These are phyloP conservation scores for Yamadazyma kanchanaburiensis DNA, from an alignment of 1,139 yeast species.

Conservation along the genomic window DNA sequence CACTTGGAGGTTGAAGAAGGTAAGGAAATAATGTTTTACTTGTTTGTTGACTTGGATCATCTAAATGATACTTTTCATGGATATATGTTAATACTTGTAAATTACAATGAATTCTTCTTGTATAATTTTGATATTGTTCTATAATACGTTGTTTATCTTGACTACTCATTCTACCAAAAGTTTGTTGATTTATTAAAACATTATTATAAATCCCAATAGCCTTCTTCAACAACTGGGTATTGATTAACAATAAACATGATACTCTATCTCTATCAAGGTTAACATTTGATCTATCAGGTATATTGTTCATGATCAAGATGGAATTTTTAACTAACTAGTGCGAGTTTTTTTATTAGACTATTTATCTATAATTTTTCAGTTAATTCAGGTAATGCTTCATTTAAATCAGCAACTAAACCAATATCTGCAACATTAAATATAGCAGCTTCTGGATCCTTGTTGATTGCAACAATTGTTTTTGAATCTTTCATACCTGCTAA, in stretches of 20 bases:
- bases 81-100: conserved; percentile 50
- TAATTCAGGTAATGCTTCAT: conserved; percentile 82
- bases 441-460: conserved; percentile 92
- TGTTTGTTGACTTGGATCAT: conserved; percentile 21
- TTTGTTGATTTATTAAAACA: conserved; percentile 32
- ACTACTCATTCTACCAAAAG: conserved; percentile 33
- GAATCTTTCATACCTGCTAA: conserved; percentile 98
- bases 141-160: conserved; percentile 35
- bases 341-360: background rate
- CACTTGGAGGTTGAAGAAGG: conserved; percentile 52
- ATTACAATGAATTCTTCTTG: conserved; percentile 53
- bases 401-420: conserved; percentile 87
- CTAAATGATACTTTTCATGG: conserved; percentile 48
- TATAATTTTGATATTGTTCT: conserved; percentile 49
- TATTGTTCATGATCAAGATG: too few relatives aligned
- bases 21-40: conserved; percentile 47
- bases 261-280: conserved; percentile 43
- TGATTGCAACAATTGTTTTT: conserved; percentile 88
- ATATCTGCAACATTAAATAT: conserved; percentile 89
- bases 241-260: conserved; percentile 48
- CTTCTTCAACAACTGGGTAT: conserved; percentile 50
- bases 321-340: too few relatives aligned
- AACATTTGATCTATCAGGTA: conserved; percentile 12
- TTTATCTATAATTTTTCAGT: conserved; percentile 56
- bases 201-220: conserved; percentile 39